These are phyloP conservation scores for Haplosporangium sp. DNA, from an alignment of 371 early-diverging fungal genomes.

Conservation along the genomic window DNA sequence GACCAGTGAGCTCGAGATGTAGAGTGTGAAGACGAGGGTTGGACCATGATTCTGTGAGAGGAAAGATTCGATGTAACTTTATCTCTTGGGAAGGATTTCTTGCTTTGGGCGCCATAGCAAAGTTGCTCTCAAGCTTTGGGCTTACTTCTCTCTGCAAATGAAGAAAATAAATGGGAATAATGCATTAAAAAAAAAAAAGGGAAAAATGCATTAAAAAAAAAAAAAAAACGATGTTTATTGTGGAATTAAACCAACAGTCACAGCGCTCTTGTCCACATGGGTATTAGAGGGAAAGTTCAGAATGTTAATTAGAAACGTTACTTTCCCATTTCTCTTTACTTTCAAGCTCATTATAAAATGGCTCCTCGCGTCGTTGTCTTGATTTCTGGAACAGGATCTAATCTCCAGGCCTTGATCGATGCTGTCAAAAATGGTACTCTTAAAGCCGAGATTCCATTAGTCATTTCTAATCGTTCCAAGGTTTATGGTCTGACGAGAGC, in stretches of 20 bases:
- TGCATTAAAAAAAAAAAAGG: slow-evolving; percentile 4
- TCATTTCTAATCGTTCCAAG: slow-evolving; percentile 83
- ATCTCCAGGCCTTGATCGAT: slow-evolving; percentile 97
- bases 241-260: neutral
- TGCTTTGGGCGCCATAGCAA: neutral
- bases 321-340: neutral
- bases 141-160: neutral
- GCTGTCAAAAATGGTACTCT: slow-evolving; percentile 68
- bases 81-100: neutral
- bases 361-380: slow-evolving; percentile 84
- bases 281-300: neutral
- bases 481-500: slow-evolving; percentile 92
- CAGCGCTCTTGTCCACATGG: neutral
- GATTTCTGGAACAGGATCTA: slow-evolving; percentile 95
- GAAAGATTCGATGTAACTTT: slow-evolving; percentile 16
- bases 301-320: neutral
- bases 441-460: slow-evolving; percentile 67
- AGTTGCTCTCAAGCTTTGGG: neutral
- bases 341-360: slow-evolving; percentile 13
- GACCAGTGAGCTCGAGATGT: slow-evolving; percentile 33
- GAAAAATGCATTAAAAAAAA: too few species aligned
- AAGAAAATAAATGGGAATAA: neutral
- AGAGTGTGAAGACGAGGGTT: neutral
- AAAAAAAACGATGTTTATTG: slow-evolving; percentile 10
- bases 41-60: neutral